Conservation (phyloP, 331 rosid species). For the Malus hybrid region DNA sequence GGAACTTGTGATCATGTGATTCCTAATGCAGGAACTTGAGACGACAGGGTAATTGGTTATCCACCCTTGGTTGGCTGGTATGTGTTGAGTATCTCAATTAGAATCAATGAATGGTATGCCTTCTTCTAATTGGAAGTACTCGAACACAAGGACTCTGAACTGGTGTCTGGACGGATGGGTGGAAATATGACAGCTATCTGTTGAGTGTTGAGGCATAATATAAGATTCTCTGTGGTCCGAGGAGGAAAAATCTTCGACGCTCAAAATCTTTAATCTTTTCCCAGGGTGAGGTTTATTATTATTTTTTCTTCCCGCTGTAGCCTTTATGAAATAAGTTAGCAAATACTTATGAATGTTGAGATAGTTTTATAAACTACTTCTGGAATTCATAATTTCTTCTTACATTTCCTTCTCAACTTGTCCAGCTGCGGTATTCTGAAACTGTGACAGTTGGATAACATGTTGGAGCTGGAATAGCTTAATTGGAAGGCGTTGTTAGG, state of each 20-base stretch:
- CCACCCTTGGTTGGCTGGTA: neutral
- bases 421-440: neutral
- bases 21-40: slow-evolving; percentile 45
- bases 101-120: neutral
- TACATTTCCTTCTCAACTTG: neutral
- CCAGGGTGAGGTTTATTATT: slow-evolving; percentile 12
- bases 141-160: slow-evolving; percentile 1
- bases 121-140: neutral
- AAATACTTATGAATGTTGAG: neutral
- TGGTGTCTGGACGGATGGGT: slow-evolving; percentile 1
- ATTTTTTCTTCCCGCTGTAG: neutral
- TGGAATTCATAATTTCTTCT: neutral
- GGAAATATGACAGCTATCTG: neutral
- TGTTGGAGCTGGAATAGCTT: slow-evolving; percentile 1
- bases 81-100: neutral
- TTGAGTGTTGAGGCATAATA: neutral
- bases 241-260: neutral
- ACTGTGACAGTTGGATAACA: neutral
- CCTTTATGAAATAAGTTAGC: neutral
- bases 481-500: neutral
- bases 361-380: neutral
- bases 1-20: slow-evolving; percentile 13
- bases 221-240: slow-evolving; percentile 8
- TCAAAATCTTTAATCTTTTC: neutral
- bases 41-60: neutral